phyloP scores from a whole-genome alignment of 1,139 yeast genomes.

The Hyphopichia khmerensis region DNA sequence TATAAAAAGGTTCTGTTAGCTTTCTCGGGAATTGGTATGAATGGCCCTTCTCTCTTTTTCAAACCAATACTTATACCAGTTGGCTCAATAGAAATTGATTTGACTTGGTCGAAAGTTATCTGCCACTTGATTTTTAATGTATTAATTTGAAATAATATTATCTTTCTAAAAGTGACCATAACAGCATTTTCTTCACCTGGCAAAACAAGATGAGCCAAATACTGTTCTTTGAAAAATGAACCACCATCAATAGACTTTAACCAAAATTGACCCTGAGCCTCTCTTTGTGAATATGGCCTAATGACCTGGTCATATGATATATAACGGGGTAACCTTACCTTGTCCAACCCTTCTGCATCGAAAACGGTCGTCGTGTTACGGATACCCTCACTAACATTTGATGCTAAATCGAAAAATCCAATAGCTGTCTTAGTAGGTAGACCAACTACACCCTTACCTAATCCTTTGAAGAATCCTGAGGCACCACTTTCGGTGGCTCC shows the following conservation, averaged over 20 bases:
- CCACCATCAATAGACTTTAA: conserved; percentile 84
- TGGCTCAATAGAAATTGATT: conserved; percentile 70
- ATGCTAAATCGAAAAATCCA: conserved; percentile 90
- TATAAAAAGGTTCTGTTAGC: conserved; percentile 66
- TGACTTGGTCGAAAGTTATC: conserved; percentile 58
- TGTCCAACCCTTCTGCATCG: conserved; percentile 75
- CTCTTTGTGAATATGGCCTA: conserved; percentile 74
- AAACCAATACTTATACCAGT: conserved; percentile 75
- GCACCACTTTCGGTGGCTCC: conserved; percentile 89
- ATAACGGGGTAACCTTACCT: conserved; percentile 79
- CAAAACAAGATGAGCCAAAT: conserved; percentile 80
- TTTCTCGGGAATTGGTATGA: conserved; percentile 77
- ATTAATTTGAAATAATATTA: conserved; percentile 69
- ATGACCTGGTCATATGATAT: conserved; percentile 69
- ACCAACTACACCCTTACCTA: conserved; percentile 94
- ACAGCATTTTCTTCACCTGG: conserved; percentile 81
- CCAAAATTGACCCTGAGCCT: conserved; percentile 95
- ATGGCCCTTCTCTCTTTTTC: conserved; percentile 62
- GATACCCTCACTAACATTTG: conserved; percentile 91
- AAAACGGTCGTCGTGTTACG: conserved; percentile 89
- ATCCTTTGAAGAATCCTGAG: conserved; percentile 85
- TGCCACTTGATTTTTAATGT: conserved; percentile 64
- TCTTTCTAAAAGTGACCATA: conserved; percentile 70
- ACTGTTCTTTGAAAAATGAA: conserved; percentile 63
- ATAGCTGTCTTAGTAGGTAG: conserved; percentile 96